Evolutionary conservation across 176 grass and related monocot species (phyloP), one percentile per base, ranked within the genome.

Genomic region (Poa pratensis): DNA sequence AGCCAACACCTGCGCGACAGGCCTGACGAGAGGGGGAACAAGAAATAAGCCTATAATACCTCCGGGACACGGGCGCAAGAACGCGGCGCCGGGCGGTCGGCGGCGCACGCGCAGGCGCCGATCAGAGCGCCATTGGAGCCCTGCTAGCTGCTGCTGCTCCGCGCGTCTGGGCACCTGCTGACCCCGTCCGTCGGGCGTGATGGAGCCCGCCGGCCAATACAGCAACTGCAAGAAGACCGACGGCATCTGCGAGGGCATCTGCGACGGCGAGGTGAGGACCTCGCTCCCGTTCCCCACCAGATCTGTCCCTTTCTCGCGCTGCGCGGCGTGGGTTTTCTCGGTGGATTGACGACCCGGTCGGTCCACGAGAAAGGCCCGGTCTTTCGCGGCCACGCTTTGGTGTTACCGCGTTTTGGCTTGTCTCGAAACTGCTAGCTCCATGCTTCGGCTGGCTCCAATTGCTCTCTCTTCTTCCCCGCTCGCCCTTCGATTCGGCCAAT

Each of bases 151-250:
- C 45, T 10, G 34, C 34, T 35, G 80, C 48, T 22, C 28, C 63
- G 30, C 28, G 79, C 64, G 62, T 27, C 66, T 23, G 1, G 17
- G 16, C 15, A 62, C 22, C 40, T 8, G 50, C 49, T 12, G 7
- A 52, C 37, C 37, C 20, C 78, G 27, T 23, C n/a, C 23, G 1
- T 9, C 59, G 59, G 26, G 15, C 23, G 59, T 34, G 34, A 74
- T 84, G 88, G 94, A 97, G 78, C 43, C 87, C 51, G 54, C 40
- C 26, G 94, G 82, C 46, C 86, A 94, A 78, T 94, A 89, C 88
- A 97, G 78, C 90, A 97, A 90, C 90, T 91, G 89, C 52, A 97
- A 97, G 83, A 97, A 97, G 90, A 90, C 87, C 2, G 94, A 97
- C 80, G 81, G 78, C 46, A 80, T 97, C 69, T 97, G 89, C 89